Percentiles rank a stretch among this genome's conserved stretches.
phyloP scores from a whole-genome alignment of 2,329 filamentous ascomycete species.

The Aspergillus thermomutatus region DNA sequence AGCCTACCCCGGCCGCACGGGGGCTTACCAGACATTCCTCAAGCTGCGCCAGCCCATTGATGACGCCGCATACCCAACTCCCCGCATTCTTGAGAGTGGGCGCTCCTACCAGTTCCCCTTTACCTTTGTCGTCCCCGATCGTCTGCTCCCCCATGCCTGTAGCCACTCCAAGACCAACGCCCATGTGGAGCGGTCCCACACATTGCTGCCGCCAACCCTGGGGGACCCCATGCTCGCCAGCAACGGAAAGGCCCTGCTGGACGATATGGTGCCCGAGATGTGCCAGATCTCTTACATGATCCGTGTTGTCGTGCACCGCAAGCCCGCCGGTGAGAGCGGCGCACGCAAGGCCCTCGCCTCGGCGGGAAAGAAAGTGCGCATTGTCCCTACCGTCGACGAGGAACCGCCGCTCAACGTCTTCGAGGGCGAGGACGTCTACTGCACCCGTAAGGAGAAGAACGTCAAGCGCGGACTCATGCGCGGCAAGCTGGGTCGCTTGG shows the following conservation, averaged over 20 bases:
- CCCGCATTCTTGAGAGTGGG: slow-evolving; percentile 53
- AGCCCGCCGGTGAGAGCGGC: slow-evolving; percentile 1
- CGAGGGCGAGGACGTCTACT: slow-evolving; percentile 48
- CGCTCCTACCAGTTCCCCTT: slow-evolving; percentile 60
- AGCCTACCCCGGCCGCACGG: slow-evolving; percentile 52
- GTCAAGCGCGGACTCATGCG: slow-evolving; percentile 60
- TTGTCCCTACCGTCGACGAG: slow-evolving; percentile 58
- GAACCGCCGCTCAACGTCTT: slow-evolving; percentile 55
- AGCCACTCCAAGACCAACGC: slow-evolving; percentile 50
- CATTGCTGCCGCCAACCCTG: slow-evolving; percentile 59
- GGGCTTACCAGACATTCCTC: slow-evolving; percentile 59
- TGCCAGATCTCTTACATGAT: slow-evolving; percentile 57
- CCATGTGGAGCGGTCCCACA: slow-evolving; percentile 54
- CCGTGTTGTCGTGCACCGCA: slow-evolving; percentile 41
- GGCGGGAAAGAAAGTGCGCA: slow-evolving; percentile 54
- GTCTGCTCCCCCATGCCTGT: slow-evolving; percentile 59
- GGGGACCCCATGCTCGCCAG: slow-evolving; percentile 56
- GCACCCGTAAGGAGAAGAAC: slow-evolving; percentile 55
- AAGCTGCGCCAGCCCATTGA: slow-evolving; percentile 60
- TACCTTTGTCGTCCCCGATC: slow-evolving; percentile 60
- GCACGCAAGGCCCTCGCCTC: slow-evolving; percentile 45
- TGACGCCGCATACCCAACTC: slow-evolving; percentile 51
- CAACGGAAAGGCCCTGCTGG: slow-evolving; percentile 49
- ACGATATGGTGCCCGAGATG: slow-evolving; percentile 64
- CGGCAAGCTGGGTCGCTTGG: slow-evolving; percentile 56